Percentiles rank a stretch among this genome's conserved stretches.
Evolutionary conservation across 768 basidiomycete genomes (phyloP).

Genomic region (Suillus plorans): DNA sequence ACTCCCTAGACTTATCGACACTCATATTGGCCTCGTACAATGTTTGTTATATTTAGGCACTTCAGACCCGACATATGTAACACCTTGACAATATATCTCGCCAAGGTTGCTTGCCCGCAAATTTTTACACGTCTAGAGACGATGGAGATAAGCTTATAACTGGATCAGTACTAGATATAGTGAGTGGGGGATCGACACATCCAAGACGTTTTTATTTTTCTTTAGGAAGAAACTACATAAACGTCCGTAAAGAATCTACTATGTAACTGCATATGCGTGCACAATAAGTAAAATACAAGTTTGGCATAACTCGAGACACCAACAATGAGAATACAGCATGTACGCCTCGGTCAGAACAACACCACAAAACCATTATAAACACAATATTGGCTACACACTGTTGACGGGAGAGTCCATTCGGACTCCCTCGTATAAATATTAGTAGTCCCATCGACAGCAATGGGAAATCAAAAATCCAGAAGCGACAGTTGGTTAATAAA

Average conservation of each 20-base stretch:
- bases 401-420: not conserved
- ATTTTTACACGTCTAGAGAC: not conserved
- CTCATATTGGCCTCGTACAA: not conserved
- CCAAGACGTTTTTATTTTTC: not conserved
- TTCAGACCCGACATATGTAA: not conserved
- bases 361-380: not conserved
- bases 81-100: not conserved
- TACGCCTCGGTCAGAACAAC: not conserved
- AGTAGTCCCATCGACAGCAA: not conserved
- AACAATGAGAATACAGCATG: not conserved
- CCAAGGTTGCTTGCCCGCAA: too few relatives aligned
- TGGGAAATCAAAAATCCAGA: not conserved
- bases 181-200: not conserved
- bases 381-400: not conserved
- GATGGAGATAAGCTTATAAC: too few relatives aligned
- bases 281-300: conserved; percentile 3
- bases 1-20: not conserved
- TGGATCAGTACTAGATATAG: not conserved
- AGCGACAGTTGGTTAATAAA: conserved; percentile 1
- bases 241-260: not conserved
- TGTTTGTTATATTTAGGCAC: not conserved
- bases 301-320: not conserved
- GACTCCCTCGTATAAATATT: not conserved
- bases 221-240: not conserved
- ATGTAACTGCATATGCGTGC: not conserved